A percentile compares a stretch with the other conserved stretches of the same genome.
Conservation (phyloP, 768 basidiomycete species). For the Leccinum fibrillosum region DNA sequence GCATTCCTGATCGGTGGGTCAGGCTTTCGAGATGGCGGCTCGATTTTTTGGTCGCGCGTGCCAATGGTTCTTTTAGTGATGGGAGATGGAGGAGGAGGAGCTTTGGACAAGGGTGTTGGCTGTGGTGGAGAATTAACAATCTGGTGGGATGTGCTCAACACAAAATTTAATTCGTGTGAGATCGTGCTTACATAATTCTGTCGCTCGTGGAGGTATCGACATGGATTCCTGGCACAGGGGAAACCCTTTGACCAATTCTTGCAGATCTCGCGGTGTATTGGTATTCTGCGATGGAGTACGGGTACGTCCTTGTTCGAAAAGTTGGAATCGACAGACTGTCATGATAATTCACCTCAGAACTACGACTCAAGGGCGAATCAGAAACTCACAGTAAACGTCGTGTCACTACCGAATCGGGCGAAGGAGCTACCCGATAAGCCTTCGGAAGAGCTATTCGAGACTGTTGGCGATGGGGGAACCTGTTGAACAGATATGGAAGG, state of each 20-base stretch:
- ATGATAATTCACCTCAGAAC: neutral
- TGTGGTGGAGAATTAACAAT: neutral
- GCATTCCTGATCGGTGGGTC: neutral
- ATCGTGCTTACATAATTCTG: constrained; percentile 9
- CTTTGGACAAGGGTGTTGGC: neutral
- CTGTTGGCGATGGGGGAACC: constrained; percentile 13
- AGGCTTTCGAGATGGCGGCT: neutral
- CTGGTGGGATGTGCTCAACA: constrained; percentile 1
- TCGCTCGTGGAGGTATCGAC: constrained; percentile 10
- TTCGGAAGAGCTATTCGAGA: constrained; percentile 15
- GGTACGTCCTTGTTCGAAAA: neutral
- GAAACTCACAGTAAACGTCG: constrained; percentile 19
- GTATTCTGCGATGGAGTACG: neutral
- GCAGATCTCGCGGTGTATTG: neutral
- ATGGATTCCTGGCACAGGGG: neutral
- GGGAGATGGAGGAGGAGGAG: neutral
- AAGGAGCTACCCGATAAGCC: constrained; percentile 15
- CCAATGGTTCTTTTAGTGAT: neutral
- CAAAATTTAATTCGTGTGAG: neutral
- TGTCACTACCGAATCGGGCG: constrained; percentile 12
- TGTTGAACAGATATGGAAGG: neutral
- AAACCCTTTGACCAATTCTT: neutral
- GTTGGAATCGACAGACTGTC: constrained; percentile 20
- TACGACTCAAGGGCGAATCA: neutral
- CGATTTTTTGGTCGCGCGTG: neutral